phyloP scores from a whole-genome alignment of 139 green algal species.

The Ulvella scutata region DNA sequence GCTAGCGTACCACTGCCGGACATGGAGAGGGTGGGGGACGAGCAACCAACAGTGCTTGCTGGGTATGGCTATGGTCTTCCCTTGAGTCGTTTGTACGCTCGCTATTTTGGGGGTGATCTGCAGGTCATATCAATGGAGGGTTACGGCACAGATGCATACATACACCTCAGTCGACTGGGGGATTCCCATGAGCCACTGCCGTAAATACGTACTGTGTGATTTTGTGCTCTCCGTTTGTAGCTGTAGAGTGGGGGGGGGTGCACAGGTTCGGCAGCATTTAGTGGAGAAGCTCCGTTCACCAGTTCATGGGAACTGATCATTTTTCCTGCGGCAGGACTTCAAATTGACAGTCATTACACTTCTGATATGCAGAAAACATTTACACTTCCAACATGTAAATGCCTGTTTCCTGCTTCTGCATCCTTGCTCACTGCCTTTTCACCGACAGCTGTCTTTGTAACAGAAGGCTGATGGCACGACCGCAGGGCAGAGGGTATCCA shows the following conservation, averaged over 20 bases:
- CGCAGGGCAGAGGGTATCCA: no score
- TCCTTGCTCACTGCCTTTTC: no score
- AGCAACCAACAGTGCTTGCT: conserved; percentile 50
- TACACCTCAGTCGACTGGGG: conserved; percentile 90
- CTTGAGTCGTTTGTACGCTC: conserved; percentile 63
- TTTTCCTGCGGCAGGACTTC: not conserved
- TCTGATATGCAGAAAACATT: not conserved
- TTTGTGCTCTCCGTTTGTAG: not conserved
- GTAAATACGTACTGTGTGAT: conserved; percentile 13
- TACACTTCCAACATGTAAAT: not conserved
- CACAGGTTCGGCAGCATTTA: no score
- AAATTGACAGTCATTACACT: not conserved
- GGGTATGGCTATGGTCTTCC: conserved; percentile 96
- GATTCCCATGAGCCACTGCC: conserved; percentile 88
- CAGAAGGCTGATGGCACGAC: no score
- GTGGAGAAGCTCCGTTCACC: not conserved
- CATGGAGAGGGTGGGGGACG: conserved; percentile 12
- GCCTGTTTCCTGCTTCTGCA: no score
- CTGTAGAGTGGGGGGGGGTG: not conserved
- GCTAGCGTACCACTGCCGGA: conserved; percentile 28
- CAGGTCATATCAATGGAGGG: conserved; percentile 95
- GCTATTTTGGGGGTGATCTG: conserved; percentile 97
- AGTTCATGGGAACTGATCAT: not conserved
- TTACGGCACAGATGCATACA: conserved; percentile 95
- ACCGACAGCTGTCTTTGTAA: no score